These are phyloP conservation scores for Dryadomyces quercus-mongolicae DNA, from an alignment of 2,329 filamentous ascomycete genomes.

Conservation along the genomic window DNA sequence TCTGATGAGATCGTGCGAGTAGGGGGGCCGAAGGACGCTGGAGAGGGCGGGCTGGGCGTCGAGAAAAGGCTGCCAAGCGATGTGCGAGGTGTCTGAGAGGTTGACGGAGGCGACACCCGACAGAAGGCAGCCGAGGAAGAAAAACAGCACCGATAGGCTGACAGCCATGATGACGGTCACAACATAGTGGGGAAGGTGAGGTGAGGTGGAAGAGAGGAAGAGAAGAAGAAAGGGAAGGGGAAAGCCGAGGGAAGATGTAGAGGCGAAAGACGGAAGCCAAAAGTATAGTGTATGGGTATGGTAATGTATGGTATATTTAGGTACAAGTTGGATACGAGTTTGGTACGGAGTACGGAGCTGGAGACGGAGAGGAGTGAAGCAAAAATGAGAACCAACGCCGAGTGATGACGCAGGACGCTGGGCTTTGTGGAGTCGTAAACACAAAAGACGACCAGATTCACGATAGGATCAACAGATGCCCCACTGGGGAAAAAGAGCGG, in stretches of 20 bases:
- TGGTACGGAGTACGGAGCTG: no score
- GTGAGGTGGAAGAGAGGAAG: background rate
- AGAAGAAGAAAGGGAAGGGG: background rate
- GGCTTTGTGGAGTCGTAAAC: no score
- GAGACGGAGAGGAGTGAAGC: background rate
- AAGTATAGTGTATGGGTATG: no score
- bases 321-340: no score
- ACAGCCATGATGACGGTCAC: slow-evolving; percentile 4
- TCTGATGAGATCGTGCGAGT: slow-evolving; percentile 3
- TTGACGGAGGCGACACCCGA: background rate
- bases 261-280: background rate
- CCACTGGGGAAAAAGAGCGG: background rate
- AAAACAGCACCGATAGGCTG: slow-evolving; percentile 9
- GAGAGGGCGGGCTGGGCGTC: slow-evolving; percentile 12
- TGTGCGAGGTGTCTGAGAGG: background rate
- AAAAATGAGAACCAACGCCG: background rate
- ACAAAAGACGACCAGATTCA: background rate
- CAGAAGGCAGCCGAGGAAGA: background rate
- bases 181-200: slow-evolving; percentile 4
- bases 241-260: background rate
- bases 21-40: slow-evolving; percentile 7
- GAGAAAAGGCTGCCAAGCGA: slow-evolving; percentile 7
- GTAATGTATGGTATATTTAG: no score
- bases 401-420: background rate
- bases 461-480: background rate